Conservation (phyloP, 2,329 filamentous ascomycete species). For the Cladosporium phlei region DNA sequence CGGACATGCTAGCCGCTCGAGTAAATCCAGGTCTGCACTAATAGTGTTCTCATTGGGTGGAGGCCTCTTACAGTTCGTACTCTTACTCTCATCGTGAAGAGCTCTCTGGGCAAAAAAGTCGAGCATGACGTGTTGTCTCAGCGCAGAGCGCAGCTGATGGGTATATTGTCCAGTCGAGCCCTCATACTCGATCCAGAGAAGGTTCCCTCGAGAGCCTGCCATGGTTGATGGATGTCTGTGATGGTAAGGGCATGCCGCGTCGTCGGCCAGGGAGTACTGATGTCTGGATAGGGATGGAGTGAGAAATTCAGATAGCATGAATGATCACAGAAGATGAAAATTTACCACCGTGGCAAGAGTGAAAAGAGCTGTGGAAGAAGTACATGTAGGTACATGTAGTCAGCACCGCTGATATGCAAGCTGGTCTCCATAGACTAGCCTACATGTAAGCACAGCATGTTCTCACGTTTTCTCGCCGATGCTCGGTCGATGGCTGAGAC, state of each 20-base stretch:
- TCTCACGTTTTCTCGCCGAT: too few relatives aligned
- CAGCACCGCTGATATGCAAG: too few relatives aligned
- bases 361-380: too few relatives aligned
- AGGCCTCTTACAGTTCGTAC: not conserved
- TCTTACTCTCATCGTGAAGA: not conserved
- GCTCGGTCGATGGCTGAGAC: too few relatives aligned
- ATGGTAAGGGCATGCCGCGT: not conserved
- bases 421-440: too few relatives aligned
- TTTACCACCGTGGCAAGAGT: too few relatives aligned
- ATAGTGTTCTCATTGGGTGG: not conserved
- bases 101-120: not conserved
- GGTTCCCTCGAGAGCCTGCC: not conserved
- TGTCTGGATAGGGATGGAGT: not conserved
- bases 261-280: not conserved
- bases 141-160: not conserved
- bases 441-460: too few relatives aligned
- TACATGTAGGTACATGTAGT: too few relatives aligned
- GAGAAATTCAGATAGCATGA: too few relatives aligned
- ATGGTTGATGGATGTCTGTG: not conserved
- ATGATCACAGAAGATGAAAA: too few relatives aligned
- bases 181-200: not conserved
- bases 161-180: not conserved
- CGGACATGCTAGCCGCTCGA: not conserved
- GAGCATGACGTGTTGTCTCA: conserved; percentile 5
- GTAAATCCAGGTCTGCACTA: not conserved